Evolutionary conservation across 257 asterid species (phyloP), one percentile per base, ranked within the genome.

Genomic region (Fraxinus americana): DNA sequence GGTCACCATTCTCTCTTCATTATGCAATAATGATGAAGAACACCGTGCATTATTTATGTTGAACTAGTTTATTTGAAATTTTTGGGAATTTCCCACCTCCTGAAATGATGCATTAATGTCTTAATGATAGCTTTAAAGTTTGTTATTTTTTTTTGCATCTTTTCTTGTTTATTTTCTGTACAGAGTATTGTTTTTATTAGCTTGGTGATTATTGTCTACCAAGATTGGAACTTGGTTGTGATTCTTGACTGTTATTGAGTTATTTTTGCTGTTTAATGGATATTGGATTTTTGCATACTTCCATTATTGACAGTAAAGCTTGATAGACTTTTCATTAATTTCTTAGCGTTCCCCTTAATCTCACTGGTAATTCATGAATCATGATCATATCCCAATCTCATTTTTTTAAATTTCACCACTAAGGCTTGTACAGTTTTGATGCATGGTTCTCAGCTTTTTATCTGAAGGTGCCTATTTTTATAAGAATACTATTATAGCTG

Each of bases 401-500:
- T n/a, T n/a, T n/a, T n/a, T n/a, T n/a, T n/a, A n/a, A n/a, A n/a
- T 27, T 27, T 50, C 59, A 61, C 71, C 68, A 71, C 68, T 4
- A 54, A 14, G 30, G 5, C 16, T 50, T 4, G 5, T 4, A 4
- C 7, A 59, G 43, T 45, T 75, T 21, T 25, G 27, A 61, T 65
- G 16, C 43, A 65, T 71, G 50, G 65, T 16, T 36, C 79, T 63
- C 4, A 32, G 35, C 43, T 16, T 50, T 34, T 21, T 30, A 14
- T 74, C 1, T 73, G 63, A 48, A 41, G 76, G 30, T 75, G 67
- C 54, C 21, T 41, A 36, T 23, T 36, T 69, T 57, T 69, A 17
- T 50, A 35, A 21, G 39, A 57, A 1, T 75, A 11, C 36, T 70
- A 48, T 57, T 71, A 5, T 43, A 45, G 72, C 67, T 66, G 78